A percentile compares a stretch with the other conserved stretches of the same genome.
Conservation (phyloP, 768 basidiomycete genomes). For the Lactarius indigo region DNA sequence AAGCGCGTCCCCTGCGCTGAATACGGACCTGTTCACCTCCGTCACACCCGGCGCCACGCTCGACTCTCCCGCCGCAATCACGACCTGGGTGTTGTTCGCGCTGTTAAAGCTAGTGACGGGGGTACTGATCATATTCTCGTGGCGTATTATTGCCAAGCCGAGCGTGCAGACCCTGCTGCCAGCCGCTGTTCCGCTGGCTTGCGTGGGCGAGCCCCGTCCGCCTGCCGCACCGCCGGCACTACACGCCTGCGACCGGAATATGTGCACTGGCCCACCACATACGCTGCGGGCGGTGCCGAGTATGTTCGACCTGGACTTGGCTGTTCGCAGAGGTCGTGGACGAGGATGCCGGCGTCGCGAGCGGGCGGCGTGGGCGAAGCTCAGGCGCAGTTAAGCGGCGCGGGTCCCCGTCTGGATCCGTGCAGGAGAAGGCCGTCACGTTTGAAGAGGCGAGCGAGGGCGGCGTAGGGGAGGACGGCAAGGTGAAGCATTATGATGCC, state of each 20-base stretch:
- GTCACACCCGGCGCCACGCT: constrained; percentile 59
- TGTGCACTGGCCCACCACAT: constrained; percentile 57
- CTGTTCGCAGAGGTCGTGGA: constrained; percentile 31
- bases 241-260: constrained; percentile 93
- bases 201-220: constrained; percentile 50
- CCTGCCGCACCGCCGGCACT: constrained; percentile 83
- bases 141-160: constrained; percentile 86
- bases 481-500: constrained; percentile 77
- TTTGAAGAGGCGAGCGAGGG: constrained; percentile 23
- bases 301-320: constrained; percentile 66
- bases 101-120: constrained; percentile 49
- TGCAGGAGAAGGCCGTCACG: constrained; percentile 20
- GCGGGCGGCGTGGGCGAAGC: constrained; percentile 39
- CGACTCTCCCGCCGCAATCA: constrained; percentile 35
- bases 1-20: constrained; percentile 38
- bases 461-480: constrained; percentile 31
- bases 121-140: constrained; percentile 73
- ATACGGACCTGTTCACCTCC: constrained; percentile 30
- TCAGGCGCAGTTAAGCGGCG: constrained; percentile 32
- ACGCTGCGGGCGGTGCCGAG: constrained; percentile 73
- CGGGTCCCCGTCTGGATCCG: constrained; percentile 1
- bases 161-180: constrained; percentile 72
- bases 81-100: constrained; percentile 38
- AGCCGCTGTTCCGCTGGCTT: constrained; percentile 75
- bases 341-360: constrained; percentile 26